phyloP scores from a whole-genome alignment of 352 stramenopile species.

The Phytophthora agathidicida region DNA sequence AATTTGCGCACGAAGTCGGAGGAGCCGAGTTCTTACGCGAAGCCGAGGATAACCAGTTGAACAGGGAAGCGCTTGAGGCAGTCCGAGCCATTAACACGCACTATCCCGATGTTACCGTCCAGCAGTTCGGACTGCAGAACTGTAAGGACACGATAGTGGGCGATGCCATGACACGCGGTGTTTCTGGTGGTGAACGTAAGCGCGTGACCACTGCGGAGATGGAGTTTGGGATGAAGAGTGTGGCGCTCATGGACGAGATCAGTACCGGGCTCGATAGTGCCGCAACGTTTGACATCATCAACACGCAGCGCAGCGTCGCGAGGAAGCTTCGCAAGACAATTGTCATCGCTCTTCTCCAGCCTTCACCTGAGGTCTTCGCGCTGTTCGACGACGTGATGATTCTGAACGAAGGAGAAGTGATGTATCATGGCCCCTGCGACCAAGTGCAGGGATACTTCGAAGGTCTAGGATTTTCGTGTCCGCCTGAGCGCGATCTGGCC shows the following conservation, averaged over 20 bases:
- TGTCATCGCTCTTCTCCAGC: constrained; percentile 83
- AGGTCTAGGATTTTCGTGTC: constrained; percentile 52
- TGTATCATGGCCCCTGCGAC: constrained; percentile 27
- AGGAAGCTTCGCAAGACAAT: constrained; percentile 38
- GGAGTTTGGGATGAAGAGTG: constrained; percentile 69
- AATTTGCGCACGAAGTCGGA: constrained; percentile 20
- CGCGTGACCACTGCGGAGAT: constrained; percentile 63
- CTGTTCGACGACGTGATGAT: constrained; percentile 73
- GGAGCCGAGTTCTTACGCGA: constrained; percentile 16
- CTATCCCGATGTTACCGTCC: constrained; percentile 40
- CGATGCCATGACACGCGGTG: constrained; percentile 53
- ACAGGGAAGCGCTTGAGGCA: constrained; percentile 16
- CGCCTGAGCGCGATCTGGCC: constrained; percentile 31
- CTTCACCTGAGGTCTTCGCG: constrained; percentile 89
- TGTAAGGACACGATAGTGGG: constrained; percentile 45
- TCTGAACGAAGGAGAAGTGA: constrained; percentile 58
- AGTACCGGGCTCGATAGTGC: constrained; percentile 89
- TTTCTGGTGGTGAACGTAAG: constrained; percentile 84
- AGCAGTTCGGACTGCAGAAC: constrained; percentile 33
- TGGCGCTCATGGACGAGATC: constrained; percentile 91
- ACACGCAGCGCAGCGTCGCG: constrained; percentile 34
- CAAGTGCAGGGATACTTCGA: constrained; percentile 19
- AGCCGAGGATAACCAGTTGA: constrained; percentile 12
- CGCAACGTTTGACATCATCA: constrained; percentile 52
- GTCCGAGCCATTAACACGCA: constrained; percentile 18